Conservation (phyloP, 257 asterid species). For the Solanum infundibuliforme region DNA sequence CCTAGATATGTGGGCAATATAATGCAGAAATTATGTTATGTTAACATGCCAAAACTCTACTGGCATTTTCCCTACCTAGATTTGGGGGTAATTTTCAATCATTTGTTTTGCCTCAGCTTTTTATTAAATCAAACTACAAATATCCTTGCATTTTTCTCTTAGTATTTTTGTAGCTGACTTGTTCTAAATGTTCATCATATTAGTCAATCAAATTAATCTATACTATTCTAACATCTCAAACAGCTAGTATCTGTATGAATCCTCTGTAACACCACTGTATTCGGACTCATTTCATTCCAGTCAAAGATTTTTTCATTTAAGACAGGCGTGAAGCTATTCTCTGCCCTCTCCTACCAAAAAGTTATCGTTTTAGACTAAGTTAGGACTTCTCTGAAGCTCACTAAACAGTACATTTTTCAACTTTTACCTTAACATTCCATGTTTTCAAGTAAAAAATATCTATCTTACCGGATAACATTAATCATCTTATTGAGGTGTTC, state of each 20-base stretch:
- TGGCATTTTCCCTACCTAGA: not conserved
- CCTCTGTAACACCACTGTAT: not conserved
- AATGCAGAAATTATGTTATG: not conserved
- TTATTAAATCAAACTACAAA: not conserved
- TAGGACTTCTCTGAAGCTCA: not conserved
- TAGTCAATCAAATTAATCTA: not conserved
- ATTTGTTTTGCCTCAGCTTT: not conserved
- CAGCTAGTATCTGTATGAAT: not conserved
- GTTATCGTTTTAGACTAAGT: not conserved
- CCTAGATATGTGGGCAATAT: not conserved
- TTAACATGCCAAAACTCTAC: not conserved
- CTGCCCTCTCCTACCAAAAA: not conserved
- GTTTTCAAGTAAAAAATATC: not conserved
- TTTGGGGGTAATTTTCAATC: not conserved
- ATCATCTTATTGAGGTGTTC: not conserved
- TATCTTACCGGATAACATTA: not conserved
- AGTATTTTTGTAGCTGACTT: not conserved
- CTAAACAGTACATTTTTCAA: not conserved
- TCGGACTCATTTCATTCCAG: not conserved
- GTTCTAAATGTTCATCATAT: not conserved
- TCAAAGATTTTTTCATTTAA: not conserved
- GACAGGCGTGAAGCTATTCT: not conserved
- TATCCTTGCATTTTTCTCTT: slow-evolving; percentile 4
- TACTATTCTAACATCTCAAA: not conserved
- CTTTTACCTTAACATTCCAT: not conserved